Percentiles rank a stretch among this genome's conserved stretches.
These are phyloP conservation scores for Phytophthora cactorum DNA, from an alignment of 352 stramenopile species.

Conservation along the genomic window DNA sequence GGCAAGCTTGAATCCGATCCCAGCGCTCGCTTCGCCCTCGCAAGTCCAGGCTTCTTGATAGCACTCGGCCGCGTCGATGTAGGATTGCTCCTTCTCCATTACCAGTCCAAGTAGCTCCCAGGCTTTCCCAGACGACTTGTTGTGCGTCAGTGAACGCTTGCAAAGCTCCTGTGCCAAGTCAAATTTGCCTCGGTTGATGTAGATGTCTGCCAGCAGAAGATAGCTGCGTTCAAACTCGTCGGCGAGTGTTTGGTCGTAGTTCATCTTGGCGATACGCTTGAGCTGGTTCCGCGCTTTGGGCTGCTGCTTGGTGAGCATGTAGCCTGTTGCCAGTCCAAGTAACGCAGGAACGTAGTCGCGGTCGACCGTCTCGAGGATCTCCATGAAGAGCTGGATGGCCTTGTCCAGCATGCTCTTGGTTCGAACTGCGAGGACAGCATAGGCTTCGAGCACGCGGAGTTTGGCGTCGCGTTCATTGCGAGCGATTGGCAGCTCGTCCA, in stretches of 20 bases:
- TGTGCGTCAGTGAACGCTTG: slow-evolving; percentile 92
- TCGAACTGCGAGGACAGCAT: slow-evolving; percentile 81
- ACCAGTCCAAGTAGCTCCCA: slow-evolving; percentile 95
- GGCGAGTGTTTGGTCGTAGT: slow-evolving; percentile 84
- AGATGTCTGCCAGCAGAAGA: slow-evolving; percentile 94
- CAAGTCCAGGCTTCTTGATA: slow-evolving; percentile 92
- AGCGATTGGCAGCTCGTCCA: slow-evolving; percentile 81
- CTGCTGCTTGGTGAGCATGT: slow-evolving; percentile 94
- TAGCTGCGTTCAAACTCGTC: slow-evolving; percentile 96
- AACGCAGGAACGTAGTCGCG: slow-evolving; percentile 92
- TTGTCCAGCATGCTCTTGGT: slow-evolving; percentile 89
- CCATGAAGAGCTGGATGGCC: slow-evolving; percentile 90
- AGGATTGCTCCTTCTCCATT: slow-evolving; percentile 95
- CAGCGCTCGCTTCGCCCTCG: slow-evolving; percentile 84
- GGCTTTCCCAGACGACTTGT: slow-evolving; percentile 91
- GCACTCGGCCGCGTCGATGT: slow-evolving; percentile 92
- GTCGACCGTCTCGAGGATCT: slow-evolving; percentile 88
- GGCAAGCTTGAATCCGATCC: slow-evolving; percentile 94
- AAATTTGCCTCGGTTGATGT: slow-evolving; percentile 92
- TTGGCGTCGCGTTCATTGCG: slow-evolving; percentile 60
- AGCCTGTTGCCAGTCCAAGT: slow-evolving; percentile 87
- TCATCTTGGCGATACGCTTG: slow-evolving; percentile 95
- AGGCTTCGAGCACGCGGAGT: slow-evolving; percentile 88
- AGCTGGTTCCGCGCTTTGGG: slow-evolving; percentile 94
- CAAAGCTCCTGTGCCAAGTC: slow-evolving; percentile 94